A percentile compares a stretch with the other conserved stretches of the same genome.
These are phyloP conservation scores for Pseudonectria foliicola DNA, from an alignment of 2,329 filamentous ascomycete species.

Conservation along the genomic window DNA sequence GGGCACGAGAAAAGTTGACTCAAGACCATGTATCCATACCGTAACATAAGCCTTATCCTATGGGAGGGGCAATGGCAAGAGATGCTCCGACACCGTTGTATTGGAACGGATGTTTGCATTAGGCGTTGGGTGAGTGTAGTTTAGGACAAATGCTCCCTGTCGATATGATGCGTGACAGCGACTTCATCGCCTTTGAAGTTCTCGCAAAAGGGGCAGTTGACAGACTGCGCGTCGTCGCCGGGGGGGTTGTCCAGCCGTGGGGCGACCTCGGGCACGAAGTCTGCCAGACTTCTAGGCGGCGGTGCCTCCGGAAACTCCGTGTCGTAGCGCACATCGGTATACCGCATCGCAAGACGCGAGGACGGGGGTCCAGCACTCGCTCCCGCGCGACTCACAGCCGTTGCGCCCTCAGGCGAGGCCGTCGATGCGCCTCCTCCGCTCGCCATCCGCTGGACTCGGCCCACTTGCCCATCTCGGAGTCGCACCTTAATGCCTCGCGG, in stretches of 20 bases:
- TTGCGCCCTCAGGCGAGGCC: neutral
- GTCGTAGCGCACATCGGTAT: constrained; percentile 29
- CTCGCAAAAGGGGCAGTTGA: constrained; percentile 58
- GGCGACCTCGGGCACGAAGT: constrained; percentile 39
- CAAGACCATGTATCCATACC: too few relatives aligned
- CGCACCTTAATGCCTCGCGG: constrained; percentile 75
- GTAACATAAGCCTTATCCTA: too few relatives aligned
- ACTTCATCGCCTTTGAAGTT: constrained; percentile 60
- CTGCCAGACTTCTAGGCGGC: constrained; percentile 35
- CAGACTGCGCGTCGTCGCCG: constrained; percentile 3
- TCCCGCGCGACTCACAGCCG: constrained; percentile 3
- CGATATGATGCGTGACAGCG: constrained; percentile 62
- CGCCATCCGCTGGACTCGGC: constrained; percentile 61
- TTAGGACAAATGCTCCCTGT: constrained; percentile 26
- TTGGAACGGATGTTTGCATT: too few relatives aligned
- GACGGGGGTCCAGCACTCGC: constrained; percentile 2
- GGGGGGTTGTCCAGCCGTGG: constrained; percentile 14
- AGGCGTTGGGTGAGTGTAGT: neutral
- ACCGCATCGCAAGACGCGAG: constrained; percentile 23
- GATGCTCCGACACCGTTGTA: too few relatives aligned
- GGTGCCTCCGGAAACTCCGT: constrained; percentile 32
- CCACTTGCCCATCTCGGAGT: constrained; percentile 62
- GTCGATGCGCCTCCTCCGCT: constrained; percentile 8
- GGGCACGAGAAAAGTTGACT: too few relatives aligned
- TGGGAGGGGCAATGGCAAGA: too few relatives aligned